These are phyloP conservation scores for Penicillium argentinense DNA, from an alignment of 495 filamentous ascomycete genomes.

Conservation along the genomic window DNA sequence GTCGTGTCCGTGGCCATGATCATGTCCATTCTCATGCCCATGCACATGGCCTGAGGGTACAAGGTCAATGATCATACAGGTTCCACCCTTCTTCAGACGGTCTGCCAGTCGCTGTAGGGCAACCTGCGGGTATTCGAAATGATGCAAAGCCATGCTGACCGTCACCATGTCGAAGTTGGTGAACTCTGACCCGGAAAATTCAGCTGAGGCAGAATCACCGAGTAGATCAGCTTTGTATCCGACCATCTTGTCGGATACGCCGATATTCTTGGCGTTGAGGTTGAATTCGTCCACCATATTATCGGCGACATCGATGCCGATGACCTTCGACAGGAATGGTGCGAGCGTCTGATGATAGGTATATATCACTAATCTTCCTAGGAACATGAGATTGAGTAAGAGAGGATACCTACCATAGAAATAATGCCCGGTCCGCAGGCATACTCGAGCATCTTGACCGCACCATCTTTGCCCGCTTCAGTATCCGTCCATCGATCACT, in stretches of 20 bases:
- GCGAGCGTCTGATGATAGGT: slow-evolving; percentile 60
- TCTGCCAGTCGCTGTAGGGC: slow-evolving; percentile 56
- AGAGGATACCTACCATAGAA: slow-evolving; percentile 53
- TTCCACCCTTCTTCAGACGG: slow-evolving; percentile 61
- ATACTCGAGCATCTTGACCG: slow-evolving; percentile 68
- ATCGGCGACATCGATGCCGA: slow-evolving; percentile 67
- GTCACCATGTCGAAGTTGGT: slow-evolving; percentile 62
- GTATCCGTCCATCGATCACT: slow-evolving; percentile 56
- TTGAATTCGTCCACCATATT: slow-evolving; percentile 66
- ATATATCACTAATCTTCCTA: too few species aligned
- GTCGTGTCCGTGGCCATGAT: slow-evolving; percentile 22
- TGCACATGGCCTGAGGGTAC: slow-evolving; percentile 35
- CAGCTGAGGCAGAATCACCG: slow-evolving; percentile 32
- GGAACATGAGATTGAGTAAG: too few species aligned
- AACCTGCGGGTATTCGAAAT: slow-evolving; percentile 62
- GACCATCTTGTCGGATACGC: slow-evolving; percentile 51
- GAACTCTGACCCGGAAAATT: slow-evolving; percentile 49
- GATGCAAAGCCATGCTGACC: slow-evolving; percentile 69
- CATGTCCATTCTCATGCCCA: slow-evolving; percentile 19
- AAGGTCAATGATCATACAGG: slow-evolving; percentile 66
- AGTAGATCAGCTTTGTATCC: slow-evolving; percentile 62
- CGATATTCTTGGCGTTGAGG: slow-evolving; percentile 32
- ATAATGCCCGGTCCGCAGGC: slow-evolving; percentile 71
- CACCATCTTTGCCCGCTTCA: slow-evolving; percentile 35
- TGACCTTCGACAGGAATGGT: slow-evolving; percentile 58